A percentile compares a stretch with the other conserved stretches of the same genome.
Evolutionary conservation across 2,329 filamentous ascomycete genomes (phyloP).

Genomic region (Pseudogymnoascus sp.): DNA sequence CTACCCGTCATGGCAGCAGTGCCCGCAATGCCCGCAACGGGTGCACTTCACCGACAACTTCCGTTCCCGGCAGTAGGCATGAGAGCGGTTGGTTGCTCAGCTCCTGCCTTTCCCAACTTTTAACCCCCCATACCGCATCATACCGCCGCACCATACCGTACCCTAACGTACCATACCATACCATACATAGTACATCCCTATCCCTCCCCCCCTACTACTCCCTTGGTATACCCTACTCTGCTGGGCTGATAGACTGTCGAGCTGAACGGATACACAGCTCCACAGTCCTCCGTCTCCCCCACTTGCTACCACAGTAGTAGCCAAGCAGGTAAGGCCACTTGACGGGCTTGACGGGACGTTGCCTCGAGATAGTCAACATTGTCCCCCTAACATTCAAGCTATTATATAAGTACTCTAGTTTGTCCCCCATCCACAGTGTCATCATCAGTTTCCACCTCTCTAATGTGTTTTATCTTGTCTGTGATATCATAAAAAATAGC

Average conservation of each 20-base stretch:
- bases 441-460: neutral
- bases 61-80: neutral
- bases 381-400: neutral
- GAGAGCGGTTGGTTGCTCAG: neutral
- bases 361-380: constrained; percentile 1
- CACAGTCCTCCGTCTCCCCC: neutral
- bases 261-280: constrained; percentile 4
- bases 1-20: neutral
- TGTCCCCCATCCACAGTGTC: neutral
- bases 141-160: neutral
- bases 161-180: neutral
- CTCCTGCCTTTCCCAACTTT: neutral
- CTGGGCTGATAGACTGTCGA: neutral
- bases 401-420: neutral
- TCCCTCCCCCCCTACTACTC: neutral
- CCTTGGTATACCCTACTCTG: neutral
- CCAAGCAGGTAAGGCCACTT: neutral
- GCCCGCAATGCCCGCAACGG: neutral
- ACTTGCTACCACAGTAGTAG: neutral
- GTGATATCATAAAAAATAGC: neutral
- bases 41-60: neutral
- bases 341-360: constrained; percentile 1
- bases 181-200: neutral
- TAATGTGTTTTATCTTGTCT: neutral
- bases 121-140: neutral